Evolutionary conservation across 345 rosid genomes (phyloP).

Genomic region (Anacardium occidentale): DNA sequence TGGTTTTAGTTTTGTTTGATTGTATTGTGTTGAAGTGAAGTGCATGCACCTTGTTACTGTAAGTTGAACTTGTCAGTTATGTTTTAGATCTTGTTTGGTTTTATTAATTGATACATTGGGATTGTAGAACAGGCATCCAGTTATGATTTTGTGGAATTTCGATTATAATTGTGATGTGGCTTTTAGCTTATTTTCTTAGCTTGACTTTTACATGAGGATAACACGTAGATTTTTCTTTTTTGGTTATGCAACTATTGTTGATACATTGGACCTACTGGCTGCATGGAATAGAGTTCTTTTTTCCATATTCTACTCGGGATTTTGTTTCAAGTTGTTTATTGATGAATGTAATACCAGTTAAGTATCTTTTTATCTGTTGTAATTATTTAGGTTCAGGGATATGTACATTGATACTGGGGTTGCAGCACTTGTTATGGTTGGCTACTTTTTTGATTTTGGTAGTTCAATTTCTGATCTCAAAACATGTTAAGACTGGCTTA

Average conservation of each 20-base stretch:
- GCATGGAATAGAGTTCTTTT: not conserved
- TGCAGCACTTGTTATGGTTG: not conserved
- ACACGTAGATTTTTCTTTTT: not conserved
- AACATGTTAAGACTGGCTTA: not conserved
- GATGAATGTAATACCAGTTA: not conserved
- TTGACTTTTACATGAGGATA: not conserved
- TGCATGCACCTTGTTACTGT: not conserved
- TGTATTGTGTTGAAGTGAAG: slow-evolving; percentile 10
- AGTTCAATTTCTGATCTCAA: not conserved
- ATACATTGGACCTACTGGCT: not conserved
- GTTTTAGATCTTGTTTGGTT: slow-evolving; percentile 19
- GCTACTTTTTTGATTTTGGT: not conserved
- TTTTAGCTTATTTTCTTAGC: not conserved
- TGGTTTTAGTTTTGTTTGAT: slow-evolving; percentile 27
- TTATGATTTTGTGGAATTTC: not conserved
- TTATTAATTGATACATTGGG: not conserved
- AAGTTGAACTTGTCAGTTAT: not conserved
- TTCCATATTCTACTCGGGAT: not conserved
- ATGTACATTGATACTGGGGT: not conserved
- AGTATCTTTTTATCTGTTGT: not conserved
- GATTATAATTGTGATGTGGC: not conserved
- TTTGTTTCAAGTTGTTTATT: not conserved
- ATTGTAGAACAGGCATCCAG: not conserved
- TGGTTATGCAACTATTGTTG: not conserved
- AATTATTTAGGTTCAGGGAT: not conserved